Conservation (phyloP, 441 rosid genomes). For the Adansonia gregorii region DNA sequence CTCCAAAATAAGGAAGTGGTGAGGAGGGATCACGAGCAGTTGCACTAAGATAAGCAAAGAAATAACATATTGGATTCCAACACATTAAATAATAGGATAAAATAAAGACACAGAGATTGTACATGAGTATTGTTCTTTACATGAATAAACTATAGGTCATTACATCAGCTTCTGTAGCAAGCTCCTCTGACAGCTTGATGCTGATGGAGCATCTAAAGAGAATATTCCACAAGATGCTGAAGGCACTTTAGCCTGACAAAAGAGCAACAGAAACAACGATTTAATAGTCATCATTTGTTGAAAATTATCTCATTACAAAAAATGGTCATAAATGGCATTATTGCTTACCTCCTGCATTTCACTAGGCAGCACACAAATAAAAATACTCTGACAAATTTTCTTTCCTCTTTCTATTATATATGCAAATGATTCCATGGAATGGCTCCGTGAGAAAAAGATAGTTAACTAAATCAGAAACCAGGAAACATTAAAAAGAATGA, state of each 20-base stretch:
- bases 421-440: constrained; percentile 86
- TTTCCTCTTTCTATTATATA: constrained; percentile 80
- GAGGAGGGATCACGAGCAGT: too few species aligned
- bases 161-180: constrained; percentile 67
- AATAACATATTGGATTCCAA: too few species aligned
- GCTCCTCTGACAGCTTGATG: constrained; percentile 74
- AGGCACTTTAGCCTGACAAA: constrained; percentile 61
- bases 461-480: constrained; percentile 34
- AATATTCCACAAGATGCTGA: constrained; percentile 73
- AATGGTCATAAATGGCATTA: constrained; percentile 20
- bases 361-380: constrained; percentile 71
- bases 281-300: neutral
- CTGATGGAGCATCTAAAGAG: constrained; percentile 34
- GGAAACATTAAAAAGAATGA: constrained; percentile 20
- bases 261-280: constrained; percentile 2
- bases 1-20: too few species aligned
- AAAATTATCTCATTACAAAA: constrained; percentile 5
- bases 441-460: constrained; percentile 67
- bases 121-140: too few species aligned
- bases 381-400: constrained; percentile 94
- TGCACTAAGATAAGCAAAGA: too few species aligned
- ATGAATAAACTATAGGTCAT: too few species aligned
- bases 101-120: too few species aligned
- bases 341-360: constrained; percentile 82
- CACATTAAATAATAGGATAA: too few species aligned